phyloP scores from a whole-genome alignment of 179 eudicot species.

The Monotropa hypopitys region DNA sequence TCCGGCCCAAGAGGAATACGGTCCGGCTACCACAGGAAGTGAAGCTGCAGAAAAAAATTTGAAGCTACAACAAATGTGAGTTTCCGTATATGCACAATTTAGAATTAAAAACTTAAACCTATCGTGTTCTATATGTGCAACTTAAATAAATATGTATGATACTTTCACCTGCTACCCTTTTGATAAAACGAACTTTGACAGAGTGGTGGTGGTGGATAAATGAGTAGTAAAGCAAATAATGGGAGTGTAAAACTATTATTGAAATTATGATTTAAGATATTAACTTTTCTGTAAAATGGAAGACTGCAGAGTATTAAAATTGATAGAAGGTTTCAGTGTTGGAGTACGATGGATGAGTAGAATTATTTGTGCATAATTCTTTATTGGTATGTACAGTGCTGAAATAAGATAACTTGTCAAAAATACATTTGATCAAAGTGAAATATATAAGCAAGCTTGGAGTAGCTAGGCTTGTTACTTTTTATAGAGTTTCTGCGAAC shows the following conservation, averaged over 20 bases:
- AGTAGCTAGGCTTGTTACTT: neutral
- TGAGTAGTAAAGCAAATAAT: neutral
- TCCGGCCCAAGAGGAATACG: too few species aligned
- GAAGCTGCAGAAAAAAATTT: neutral
- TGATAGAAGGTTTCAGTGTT: neutral
- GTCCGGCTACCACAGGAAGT: too few species aligned
- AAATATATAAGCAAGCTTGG: neutral
- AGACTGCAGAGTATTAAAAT: neutral
- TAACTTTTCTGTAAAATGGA: neutral
- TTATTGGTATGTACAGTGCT: neutral
- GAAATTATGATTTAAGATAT: neutral
- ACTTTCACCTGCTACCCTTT: neutral
- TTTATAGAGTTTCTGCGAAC: neutral
- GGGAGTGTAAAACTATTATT: neutral
- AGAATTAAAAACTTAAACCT: neutral
- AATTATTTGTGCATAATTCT: neutral
- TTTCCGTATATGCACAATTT: neutral
- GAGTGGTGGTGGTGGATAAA: neutral
- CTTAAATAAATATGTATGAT: neutral
- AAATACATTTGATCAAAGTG: neutral
- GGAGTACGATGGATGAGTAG: neutral
- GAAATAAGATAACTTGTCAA: neutral
- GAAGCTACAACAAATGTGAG: neutral
- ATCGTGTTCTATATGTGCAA: neutral
- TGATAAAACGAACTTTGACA: neutral